phyloP scores from a whole-genome alignment of 169 alveolate genomes.

The Prorocentrum cordatum region DNA sequence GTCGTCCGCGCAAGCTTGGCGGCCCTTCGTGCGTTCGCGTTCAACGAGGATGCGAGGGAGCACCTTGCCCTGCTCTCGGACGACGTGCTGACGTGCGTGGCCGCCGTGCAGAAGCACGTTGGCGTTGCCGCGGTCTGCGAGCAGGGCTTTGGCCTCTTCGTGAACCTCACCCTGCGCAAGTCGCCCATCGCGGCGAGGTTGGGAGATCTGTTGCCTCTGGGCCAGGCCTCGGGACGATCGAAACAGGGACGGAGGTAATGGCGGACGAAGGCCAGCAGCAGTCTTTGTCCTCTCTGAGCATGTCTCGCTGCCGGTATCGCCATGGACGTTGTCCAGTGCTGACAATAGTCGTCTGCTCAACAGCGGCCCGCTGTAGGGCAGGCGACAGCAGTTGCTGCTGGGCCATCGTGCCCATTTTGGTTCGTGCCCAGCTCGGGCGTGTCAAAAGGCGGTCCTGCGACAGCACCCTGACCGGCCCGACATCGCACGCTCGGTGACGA shows the following conservation, averaged over 20 bases:
- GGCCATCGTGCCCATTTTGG: too few relatives aligned
- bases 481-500: not conserved
- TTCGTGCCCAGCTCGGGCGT: too few relatives aligned
- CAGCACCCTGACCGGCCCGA: not conserved
- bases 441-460: not conserved
- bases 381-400: too few relatives aligned
- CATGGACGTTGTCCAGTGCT: too few relatives aligned
- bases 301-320: too few relatives aligned
- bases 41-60: slow-evolving; percentile 40
- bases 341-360: too few relatives aligned
- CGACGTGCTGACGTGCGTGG: not conserved
- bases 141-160: slow-evolving; percentile 53
- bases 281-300: too few relatives aligned
- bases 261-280: too few relatives aligned
- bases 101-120: slow-evolving; percentile 4
- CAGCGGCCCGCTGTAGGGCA: too few relatives aligned
- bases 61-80: slow-evolving; percentile 7
- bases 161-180: slow-evolving; percentile 30
- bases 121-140: slow-evolving; percentile 35
- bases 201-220: too few relatives aligned
- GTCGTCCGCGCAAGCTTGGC: slow-evolving; percentile 26
- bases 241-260: too few relatives aligned
- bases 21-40: slow-evolving; percentile 40
- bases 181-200: not conserved
- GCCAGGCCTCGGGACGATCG: too few relatives aligned